Evolutionary conservation across 2,329 filamentous ascomycete genomes (phyloP), one percentile per base, ranked within the genome.

Genomic region (Aspergillus niger): DNA sequence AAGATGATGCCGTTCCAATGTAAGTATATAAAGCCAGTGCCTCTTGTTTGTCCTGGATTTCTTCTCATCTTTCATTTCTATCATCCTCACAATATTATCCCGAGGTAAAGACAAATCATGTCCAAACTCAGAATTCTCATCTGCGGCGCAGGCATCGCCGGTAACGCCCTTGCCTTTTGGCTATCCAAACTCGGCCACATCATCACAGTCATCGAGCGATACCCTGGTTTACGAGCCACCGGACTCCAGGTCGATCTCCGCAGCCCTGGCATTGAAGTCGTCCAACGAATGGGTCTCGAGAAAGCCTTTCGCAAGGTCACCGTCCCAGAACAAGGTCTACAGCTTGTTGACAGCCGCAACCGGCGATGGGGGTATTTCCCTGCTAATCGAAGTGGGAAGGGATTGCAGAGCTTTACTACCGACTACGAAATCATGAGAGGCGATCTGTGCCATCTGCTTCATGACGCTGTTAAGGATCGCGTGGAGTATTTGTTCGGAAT

Each of bases 381-480:
- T 5, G 73, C 73, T 22, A 79, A 80, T 61, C 66, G 69, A 24
- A 72, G 79, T 0, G 81, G 39, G 58, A 61, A 72, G 36, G 71
- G 72, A 2, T 28, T 64, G 7, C 74, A 78, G 49, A 72, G 68
- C 20, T 74, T 83, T 24, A 82, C 81, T 0, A 77, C 74, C 0
- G 83, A 86, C 22, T 81, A 78, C 39, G 84, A 86, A 70, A 85
- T 86, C 51, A 80, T 86, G 77, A 74, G 84, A 8, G 83, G 81
- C 0, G 81, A 85, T 56, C 63, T 86, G 30, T 80, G 77, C 11
- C 67, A 65, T 1, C 65, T 86, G 1, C 59, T 86, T 0, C 77
- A 82, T 48, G 68, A 73, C 24, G 58, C 60, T 4, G 63, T 59
- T 3, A 67, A 70, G 39, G 62, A 69, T 1, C 43, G 61, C 0